Conservation (phyloP, 768 basidiomycete genomes). For the Mycena vulgaris region DNA sequence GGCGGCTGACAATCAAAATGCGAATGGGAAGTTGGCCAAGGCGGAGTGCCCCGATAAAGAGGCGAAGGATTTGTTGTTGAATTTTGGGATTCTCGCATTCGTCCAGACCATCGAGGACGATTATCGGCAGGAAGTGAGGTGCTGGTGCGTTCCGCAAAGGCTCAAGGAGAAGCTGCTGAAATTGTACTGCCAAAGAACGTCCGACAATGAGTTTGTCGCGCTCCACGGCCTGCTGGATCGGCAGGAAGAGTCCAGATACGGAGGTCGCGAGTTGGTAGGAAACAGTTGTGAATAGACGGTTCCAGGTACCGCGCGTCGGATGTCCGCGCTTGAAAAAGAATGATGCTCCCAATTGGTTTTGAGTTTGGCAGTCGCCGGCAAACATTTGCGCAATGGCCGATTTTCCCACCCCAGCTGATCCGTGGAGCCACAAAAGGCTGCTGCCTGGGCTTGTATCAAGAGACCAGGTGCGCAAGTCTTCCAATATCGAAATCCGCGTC, state of each 20-base stretch:
- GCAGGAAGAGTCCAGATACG: conserved; percentile 17
- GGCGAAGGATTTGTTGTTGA: background rate
- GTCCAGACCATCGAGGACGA: too few species aligned
- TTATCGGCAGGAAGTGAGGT: background rate
- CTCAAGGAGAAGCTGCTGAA: conserved; percentile 33
- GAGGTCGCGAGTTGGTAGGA: conserved; percentile 43
- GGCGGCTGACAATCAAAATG: conserved; percentile 13
- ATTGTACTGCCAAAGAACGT: conserved; percentile 26
- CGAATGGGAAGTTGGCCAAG: conserved; percentile 1
- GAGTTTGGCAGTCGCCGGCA: conserved; percentile 32
- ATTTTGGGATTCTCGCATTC: too few species aligned
- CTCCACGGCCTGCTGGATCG: conserved; percentile 27
- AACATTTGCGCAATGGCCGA: conserved; percentile 42
- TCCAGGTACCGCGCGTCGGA: conserved; percentile 41
- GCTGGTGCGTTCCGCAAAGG: conserved; percentile 11
- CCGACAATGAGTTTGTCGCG: conserved; percentile 33
- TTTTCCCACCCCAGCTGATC: conserved; percentile 43
- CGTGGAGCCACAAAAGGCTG: conserved; percentile 38
- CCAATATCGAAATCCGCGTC: conserved; percentile 6
- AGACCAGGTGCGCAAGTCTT: background rate
- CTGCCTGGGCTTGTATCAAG: background rate
- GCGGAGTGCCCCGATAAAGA: background rate
- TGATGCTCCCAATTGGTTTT: conserved; percentile 42
- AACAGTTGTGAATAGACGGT: conserved; percentile 46
- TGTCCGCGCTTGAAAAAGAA: conserved; percentile 53